Percentiles rank a stretch among this genome's conserved stretches.
phyloP scores from a whole-genome alignment of 257 asterid genomes.

The Striga asiatica region DNA sequence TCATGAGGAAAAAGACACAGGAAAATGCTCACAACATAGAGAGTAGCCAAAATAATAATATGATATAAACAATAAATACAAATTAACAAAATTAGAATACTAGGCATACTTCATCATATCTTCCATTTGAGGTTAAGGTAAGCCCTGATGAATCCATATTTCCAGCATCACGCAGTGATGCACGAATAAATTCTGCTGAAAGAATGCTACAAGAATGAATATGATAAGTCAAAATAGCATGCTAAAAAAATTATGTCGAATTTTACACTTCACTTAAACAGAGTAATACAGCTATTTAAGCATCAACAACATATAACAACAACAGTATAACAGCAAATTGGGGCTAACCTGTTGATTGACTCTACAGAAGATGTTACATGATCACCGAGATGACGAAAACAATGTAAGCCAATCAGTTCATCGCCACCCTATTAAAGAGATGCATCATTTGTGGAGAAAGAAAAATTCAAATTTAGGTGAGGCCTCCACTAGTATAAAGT shows the following conservation, averaged over 20 bases:
- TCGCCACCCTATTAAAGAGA: constrained; percentile 61
- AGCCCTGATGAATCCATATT: constrained; percentile 34
- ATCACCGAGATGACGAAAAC: constrained; percentile 92
- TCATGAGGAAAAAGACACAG: constrained; percentile 15
- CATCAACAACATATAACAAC: constrained; percentile 11
- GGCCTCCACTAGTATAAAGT: too few relatives aligned
- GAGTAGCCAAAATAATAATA: neutral
- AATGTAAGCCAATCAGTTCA: constrained; percentile 89
- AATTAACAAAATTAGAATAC: constrained; percentile 1
- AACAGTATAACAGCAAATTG: constrained; percentile 9
- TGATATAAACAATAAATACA: neutral
- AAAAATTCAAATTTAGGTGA: too few relatives aligned
- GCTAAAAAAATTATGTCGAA: constrained; percentile 1
- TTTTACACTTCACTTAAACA: constrained; percentile 8
- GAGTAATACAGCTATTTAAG: neutral
- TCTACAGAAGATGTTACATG: constrained; percentile 70
- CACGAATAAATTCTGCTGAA: constrained; percentile 94
- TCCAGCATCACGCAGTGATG: constrained; percentile 62
- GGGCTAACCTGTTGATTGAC: constrained; percentile 90
- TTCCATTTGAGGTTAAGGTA: constrained; percentile 37
- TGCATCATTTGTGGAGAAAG: constrained; percentile 1
- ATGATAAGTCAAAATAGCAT: constrained; percentile 49
- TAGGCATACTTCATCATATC: constrained; percentile 51
- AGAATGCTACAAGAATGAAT: constrained; percentile 97
- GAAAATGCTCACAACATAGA: neutral